Conservation (phyloP, 2,329 filamentous ascomycete genomes). For the Domatiomyces globalis region DNA sequence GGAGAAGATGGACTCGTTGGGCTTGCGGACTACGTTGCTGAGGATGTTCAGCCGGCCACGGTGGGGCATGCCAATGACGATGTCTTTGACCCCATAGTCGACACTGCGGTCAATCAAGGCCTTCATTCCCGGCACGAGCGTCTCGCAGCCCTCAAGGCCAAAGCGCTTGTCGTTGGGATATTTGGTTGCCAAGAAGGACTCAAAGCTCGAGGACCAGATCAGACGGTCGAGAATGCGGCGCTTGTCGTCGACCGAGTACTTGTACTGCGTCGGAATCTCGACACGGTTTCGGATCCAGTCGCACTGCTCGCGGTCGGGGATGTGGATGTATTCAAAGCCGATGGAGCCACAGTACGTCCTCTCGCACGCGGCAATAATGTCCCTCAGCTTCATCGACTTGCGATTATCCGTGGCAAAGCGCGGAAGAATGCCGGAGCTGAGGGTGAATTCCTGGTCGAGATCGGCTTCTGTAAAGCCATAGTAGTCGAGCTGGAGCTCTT, state of each 20-base stretch:
- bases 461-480: constrained; percentile 94
- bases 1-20: constrained; percentile 98
- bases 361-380: constrained; percentile 88
- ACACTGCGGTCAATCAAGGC: constrained; percentile 95
- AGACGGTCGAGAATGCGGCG: constrained; percentile 90
- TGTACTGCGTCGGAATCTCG: constrained; percentile 87
- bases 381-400: constrained; percentile 91
- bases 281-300: constrained; percentile 95
- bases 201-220: constrained; percentile 98
- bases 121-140: constrained; percentile 97
- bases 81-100: constrained; percentile 96
- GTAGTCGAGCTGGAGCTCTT: constrained; percentile 82
- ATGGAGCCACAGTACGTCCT: constrained; percentile 95
- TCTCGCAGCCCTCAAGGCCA: constrained; percentile 93
- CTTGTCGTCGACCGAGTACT: constrained; percentile 97
- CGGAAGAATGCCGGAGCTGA: constrained; percentile 89
- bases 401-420: constrained; percentile 78
- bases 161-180: constrained; percentile 99
- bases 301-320: constrained; percentile 91
- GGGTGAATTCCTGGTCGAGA: constrained; percentile 75
- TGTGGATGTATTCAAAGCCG: constrained; percentile 97
- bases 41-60: constrained; percentile 95
- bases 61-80: constrained; percentile 98
- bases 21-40: constrained; percentile 96
- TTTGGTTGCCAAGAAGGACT: constrained; percentile 87